Conservation (phyloP, 495 filamentous ascomycete genomes). For the Annulohypoxylon nitens region DNA sequence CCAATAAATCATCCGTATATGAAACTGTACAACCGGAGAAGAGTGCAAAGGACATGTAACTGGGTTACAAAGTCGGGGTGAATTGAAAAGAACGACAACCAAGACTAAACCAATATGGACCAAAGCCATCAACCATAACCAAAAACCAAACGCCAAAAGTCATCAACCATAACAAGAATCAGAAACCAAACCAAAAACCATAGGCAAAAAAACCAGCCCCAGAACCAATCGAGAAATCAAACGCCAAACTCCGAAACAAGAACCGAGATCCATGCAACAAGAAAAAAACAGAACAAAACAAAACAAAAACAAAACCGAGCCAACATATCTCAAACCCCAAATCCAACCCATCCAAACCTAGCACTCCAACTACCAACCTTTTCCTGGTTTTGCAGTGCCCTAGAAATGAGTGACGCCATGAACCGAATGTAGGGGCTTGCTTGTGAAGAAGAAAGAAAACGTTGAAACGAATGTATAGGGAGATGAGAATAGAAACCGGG, state of each 20-base stretch:
- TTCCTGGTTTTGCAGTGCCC: slow-evolving; percentile 37
- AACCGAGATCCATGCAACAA: not conserved
- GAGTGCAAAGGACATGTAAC: not conserved
- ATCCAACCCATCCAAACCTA: not conserved
- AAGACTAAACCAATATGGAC: slow-evolving; percentile 9
- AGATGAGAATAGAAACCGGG: not conserved
- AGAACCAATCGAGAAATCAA: not conserved
- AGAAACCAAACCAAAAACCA: not conserved
- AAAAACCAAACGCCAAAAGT: slow-evolving; percentile 23
- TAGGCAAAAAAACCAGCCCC: not conserved
- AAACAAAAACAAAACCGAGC: not conserved
- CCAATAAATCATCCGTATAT: not conserved
- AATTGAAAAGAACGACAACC: slow-evolving; percentile 21
- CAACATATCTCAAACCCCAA: slow-evolving; percentile 2
- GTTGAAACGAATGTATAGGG: not conserved
- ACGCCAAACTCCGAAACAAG: not conserved
- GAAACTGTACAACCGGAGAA: not conserved
- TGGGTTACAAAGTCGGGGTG: slow-evolving; percentile 7
- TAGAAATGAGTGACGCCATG: slow-evolving; percentile 14
- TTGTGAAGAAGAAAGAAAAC: not conserved
- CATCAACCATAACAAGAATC: not conserved
- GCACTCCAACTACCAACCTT: not conserved
- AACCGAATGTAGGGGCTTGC: not conserved
- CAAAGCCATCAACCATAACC: not conserved
- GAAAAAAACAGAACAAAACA: not conserved